Base-by-base conservation (phyloP, 1,139 yeast genomes). In the Geotrichum klebahnii region DNA sequence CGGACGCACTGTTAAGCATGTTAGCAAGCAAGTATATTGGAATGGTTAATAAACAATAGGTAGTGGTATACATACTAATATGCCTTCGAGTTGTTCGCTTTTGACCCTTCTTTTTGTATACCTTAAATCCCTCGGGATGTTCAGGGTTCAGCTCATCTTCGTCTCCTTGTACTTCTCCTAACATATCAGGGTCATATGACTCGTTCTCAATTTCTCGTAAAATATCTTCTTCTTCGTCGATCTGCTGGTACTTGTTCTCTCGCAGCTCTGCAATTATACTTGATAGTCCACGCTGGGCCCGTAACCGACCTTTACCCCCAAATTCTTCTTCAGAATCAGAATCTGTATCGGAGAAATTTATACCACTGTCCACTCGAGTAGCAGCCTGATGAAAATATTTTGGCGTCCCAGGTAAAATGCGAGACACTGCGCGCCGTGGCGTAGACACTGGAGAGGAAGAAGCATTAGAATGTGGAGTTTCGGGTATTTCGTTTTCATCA, bases 61-160 rank as follows among this genome's bases (percentile, higher is more conserved):
- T n/a, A n/a, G n/a, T n/a, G n/a, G n/a, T n/a, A n/a, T n/a, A 47
- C 53, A 74, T 76, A 64, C 82, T 74, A 53, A 76, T 78, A 63
- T 78, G 80, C 52, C 83, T 71, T 56, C 83, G 71, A 0, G 88
- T 81, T 2, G 81, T 77, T 61, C 90, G 69, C 67, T 82, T 83
- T 46, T 78, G 83, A 69, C 66, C 72, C 66, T 70, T 71, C 52
- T 70, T 69, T 60, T 65, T 70, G 52, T 57, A 59, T 41, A 51
- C 59, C 57, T 29, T 52, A 55, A 3, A 51, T 45, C 16, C 41
- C 29, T 33, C 45, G 31, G 38, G 53, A 50, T 10, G 35, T 33
- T 48, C 46, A 22, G 51, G 48, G 53, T 47, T 39, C 6, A 50
- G 37, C 10, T 47, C 48, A 12, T 46, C 51, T 5, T 46, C 44